Percentiles rank a stretch among this genome's conserved stretches.
Conservation (phyloP, 257 asterid genomes). For the Orobanche coerulescens region DNA sequence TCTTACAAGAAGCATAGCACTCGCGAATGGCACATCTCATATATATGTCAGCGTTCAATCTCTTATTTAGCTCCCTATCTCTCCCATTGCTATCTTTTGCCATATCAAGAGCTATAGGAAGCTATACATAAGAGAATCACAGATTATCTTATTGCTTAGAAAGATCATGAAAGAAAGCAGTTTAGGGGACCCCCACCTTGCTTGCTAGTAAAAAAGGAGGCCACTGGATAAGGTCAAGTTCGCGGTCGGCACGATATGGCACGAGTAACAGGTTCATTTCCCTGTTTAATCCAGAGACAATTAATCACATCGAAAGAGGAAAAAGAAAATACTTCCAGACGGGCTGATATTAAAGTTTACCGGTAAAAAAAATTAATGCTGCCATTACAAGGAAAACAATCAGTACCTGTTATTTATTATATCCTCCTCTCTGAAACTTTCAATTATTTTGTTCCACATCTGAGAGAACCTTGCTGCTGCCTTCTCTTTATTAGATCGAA, state of each 20-base stretch:
- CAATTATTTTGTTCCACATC: constrained; percentile 95
- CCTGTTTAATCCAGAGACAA: constrained; percentile 31
- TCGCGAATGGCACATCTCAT: constrained; percentile 89
- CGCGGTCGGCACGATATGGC: constrained; percentile 90
- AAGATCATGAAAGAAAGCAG: constrained; percentile 19
- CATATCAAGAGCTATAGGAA: constrained; percentile 96
- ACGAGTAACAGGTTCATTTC: constrained; percentile 87
- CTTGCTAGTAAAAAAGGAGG: constrained; percentile 98
- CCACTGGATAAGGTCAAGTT: constrained; percentile 90
- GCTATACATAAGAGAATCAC: constrained; percentile 37
- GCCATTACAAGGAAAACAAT: constrained; percentile 1
- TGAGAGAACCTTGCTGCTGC: constrained; percentile 92
- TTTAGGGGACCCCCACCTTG: constrained; percentile 48
- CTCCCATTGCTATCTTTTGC: constrained; percentile 87
- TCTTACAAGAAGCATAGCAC: constrained; percentile 86
- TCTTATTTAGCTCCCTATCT: constrained; percentile 85
- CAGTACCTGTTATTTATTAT: constrained; percentile 65
- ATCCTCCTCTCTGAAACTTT: constrained; percentile 97
- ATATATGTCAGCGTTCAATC: constrained; percentile 60
- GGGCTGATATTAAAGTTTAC: not conserved
- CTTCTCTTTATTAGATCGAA: constrained; percentile 60
- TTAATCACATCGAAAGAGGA: not conserved
- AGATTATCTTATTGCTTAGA: not conserved
- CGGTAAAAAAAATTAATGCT: constrained; percentile 5
- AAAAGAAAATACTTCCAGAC: not conserved